These are phyloP conservation scores for Candida gigantensis DNA, from an alignment of 1,139 yeast species.

Conservation along the genomic window DNA sequence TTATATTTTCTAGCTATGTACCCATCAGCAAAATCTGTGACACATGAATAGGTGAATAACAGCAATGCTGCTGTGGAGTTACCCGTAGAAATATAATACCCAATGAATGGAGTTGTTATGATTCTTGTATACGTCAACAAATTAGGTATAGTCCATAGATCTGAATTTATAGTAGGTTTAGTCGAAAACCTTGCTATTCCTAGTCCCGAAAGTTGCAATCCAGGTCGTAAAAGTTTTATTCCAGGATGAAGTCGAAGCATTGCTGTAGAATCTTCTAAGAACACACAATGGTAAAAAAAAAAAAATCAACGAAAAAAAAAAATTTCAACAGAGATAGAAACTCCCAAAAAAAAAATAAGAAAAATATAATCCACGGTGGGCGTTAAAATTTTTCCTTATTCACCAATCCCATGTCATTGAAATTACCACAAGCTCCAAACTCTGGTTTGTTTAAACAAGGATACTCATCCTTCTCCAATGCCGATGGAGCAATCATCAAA, in stretches of 20 bases:
- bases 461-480: conserved; percentile 82
- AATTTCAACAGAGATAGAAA: neutral
- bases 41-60: conserved; percentile 78
- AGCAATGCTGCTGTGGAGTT: conserved; percentile 65
- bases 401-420: conserved; percentile 65
- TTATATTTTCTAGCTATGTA: conserved; percentile 80
- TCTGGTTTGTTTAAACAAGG: conserved; percentile 95
- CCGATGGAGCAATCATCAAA: conserved; percentile 92
- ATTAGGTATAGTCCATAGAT: conserved; percentile 69
- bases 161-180: conserved; percentile 1
- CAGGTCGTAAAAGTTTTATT: conserved; percentile 2
- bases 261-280: conserved; percentile 2
- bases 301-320: no score
- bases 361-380: neutral
- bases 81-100: conserved; percentile 68
- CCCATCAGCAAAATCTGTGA: conserved; percentile 92
- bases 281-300: no score
- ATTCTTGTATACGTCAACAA: conserved; percentile 78
- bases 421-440: conserved; percentile 90
- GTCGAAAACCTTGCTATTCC: conserved; percentile 3
- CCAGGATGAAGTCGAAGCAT: conserved; percentile 7
- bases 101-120: conserved; percentile 77
- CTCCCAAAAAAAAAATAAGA: neutral
- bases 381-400: conserved; percentile 5
- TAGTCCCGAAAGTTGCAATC: no score